phyloP scores from a whole-genome alignment of 352 stramenopile species.

The Globisporangium carolinianum region DNA sequence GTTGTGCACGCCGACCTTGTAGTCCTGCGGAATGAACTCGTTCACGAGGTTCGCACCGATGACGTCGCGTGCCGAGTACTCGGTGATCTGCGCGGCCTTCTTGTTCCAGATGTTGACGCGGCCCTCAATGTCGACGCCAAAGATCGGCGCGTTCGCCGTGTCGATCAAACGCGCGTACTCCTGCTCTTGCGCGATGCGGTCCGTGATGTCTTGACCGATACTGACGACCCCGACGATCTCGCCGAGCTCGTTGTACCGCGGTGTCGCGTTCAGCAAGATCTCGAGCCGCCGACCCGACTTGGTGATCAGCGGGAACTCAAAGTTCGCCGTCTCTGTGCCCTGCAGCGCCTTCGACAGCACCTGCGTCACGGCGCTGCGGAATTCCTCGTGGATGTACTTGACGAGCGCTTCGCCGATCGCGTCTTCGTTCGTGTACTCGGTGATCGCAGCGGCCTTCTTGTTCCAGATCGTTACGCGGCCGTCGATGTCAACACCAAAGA shows the following conservation, averaged over 20 bases:
- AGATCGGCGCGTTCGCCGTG: conserved; percentile 87
- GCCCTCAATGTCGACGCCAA: conserved; percentile 81
- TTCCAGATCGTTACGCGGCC: conserved; percentile 91
- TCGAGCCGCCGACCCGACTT: conserved; percentile 60
- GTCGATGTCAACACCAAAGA: conserved; percentile 78
- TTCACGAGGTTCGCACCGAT: conserved; percentile 83
- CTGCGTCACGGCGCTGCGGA: conserved; percentile 50
- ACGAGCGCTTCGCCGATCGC: conserved; percentile 76
- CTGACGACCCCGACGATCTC: conserved; percentile 73
- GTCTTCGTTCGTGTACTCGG: conserved; percentile 83
- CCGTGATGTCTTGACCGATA: conserved; percentile 80
- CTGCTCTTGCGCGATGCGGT: conserved; percentile 78
- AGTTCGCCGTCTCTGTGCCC: conserved; percentile 71
- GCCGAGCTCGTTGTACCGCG: conserved; percentile 59
- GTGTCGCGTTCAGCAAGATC: conserved; percentile 78
- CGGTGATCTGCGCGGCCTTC: conserved; percentile 85
- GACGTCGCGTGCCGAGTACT: conserved; percentile 87
- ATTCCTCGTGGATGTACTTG: conserved; percentile 62
- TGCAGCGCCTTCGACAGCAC: conserved; percentile 61
- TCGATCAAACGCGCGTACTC: conserved; percentile 86
- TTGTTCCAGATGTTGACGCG: conserved; percentile 89
- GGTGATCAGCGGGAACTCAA: conserved; percentile 80
- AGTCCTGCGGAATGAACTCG: conserved; percentile 84
- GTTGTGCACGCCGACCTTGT: conserved; percentile 44
- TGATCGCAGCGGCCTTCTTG: conserved; percentile 84